phyloP scores from a whole-genome alignment of 2,329 filamentous ascomycete species.

The Blastomyces percursus region DNA sequence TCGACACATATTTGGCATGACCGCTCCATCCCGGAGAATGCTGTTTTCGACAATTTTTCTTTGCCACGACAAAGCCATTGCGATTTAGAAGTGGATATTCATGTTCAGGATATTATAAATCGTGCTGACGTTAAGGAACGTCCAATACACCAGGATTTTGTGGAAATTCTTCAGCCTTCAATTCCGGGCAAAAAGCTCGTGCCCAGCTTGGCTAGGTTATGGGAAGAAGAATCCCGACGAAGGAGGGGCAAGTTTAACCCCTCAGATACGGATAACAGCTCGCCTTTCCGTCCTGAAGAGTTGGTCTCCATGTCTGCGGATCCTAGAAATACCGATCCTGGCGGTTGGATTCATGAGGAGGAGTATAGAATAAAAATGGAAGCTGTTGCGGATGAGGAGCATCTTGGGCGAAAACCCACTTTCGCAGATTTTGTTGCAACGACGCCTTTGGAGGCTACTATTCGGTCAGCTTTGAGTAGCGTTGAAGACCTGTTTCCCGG shows the following conservation, averaged over 20 bases:
- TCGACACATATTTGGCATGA: constrained; percentile 68
- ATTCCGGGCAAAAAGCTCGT: constrained; percentile 67
- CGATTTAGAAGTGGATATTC: constrained; percentile 78
- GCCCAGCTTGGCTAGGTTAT: constrained; percentile 85
- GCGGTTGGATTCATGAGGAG: constrained; percentile 87
- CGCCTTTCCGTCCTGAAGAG: constrained; percentile 68
- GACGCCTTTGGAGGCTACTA: constrained; percentile 42
- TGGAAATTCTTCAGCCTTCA: constrained; percentile 57
- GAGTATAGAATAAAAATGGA: constrained; percentile 60
- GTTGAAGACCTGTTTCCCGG: constrained; percentile 76
- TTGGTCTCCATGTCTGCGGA: constrained; percentile 84
- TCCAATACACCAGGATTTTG: constrained; percentile 76
- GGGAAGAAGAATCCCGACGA: constrained; percentile 77
- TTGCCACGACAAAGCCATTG: constrained; percentile 78
- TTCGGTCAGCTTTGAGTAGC: constrained; percentile 73
- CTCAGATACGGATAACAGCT: constrained; percentile 54
- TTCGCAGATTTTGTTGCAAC: constrained; percentile 58
- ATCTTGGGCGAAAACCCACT: constrained; percentile 35
- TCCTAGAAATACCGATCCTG: constrained; percentile 56
- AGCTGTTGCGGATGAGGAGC: constrained; percentile 55
- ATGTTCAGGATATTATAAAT: constrained; percentile 79
- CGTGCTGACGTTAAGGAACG: constrained; percentile 62
- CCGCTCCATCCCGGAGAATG: constrained; percentile 50
- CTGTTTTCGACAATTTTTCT: constrained; percentile 50
- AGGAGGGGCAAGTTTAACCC: constrained; percentile 62